Base-by-base conservation (phyloP, 768 basidiomycete species). In the Boletus sp. region DNA sequence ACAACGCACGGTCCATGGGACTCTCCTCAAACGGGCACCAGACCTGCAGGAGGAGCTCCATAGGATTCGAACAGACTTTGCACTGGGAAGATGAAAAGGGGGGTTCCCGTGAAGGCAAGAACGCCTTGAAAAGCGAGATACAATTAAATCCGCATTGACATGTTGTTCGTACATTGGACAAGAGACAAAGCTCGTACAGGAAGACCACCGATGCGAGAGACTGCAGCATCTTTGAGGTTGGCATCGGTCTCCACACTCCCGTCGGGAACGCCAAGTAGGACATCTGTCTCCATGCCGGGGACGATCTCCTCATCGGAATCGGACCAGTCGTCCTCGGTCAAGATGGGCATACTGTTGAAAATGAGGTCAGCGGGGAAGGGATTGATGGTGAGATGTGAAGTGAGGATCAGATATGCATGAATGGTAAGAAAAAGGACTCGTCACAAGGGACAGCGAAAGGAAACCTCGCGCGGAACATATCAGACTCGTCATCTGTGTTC, bases 21-120 rank as follows among this genome's bases (percentile, higher is more conserved):
- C 90, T 94, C 35, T 85, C 77, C 64, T 93, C 88, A 61, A 94
- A 83, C 0, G 93, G 93, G 69, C 90, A 93, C 89, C 90, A 94
- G 63, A 96, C 79, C 65, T 95, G 92, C 11, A 90, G 78, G 35
- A 94, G 79, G 21, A 96, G 79, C 59, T 90, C 85, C 90, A 88
- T 93, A 0, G 87, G 82, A 19, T 75, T 70, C 10, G 77, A 75
- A 73, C 93, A 96, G 47, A 78, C 72, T 67, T 80, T 83, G 80
- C 93, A 95, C 47, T 77, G 73, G 7, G 85, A 86, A 25, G 83
- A 84, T 52, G 82, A 73, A 59, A 84, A 70, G 23, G 82, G 65
- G 14, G 86, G 88, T 67, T 84, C 82, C 64, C 72, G 74, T 43
- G 80, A 78, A 50, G 83, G 79, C 62, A 93, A 76, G 60, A 93